Evolutionary conservation across 2,329 filamentous ascomycete species (phyloP).

Genomic region (Alternaria atra): DNA sequence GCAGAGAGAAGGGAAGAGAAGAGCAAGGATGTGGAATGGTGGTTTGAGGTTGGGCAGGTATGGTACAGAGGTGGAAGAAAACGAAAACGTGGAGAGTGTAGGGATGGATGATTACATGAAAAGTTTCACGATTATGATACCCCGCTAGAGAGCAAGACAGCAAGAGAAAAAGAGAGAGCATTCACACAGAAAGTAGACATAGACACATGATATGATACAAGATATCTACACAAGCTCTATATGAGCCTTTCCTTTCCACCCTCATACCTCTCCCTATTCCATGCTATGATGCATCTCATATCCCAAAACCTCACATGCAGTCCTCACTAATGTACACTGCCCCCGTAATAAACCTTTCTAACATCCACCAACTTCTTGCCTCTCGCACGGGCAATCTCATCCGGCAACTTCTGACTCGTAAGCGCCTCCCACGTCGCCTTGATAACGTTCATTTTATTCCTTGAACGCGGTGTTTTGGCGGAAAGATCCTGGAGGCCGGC

Average conservation of each 20-base stretch:
- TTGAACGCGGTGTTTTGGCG: conserved; percentile 80
- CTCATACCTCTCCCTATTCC: not conserved
- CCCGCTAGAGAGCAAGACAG: not conserved
- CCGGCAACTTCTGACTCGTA: conserved; percentile 82
- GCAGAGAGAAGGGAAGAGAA: too few relatives aligned
- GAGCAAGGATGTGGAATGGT: too few relatives aligned
- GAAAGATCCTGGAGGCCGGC: conserved; percentile 88
- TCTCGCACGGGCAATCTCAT: conserved; percentile 86
- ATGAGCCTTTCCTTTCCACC: not conserved
- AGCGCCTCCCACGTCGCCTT: conserved; percentile 89
- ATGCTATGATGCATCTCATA: conserved; percentile 23
- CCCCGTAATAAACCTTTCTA: conserved; percentile 95
- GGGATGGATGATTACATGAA: not conserved
- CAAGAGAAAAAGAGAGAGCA: not conserved
- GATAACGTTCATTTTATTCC: conserved; percentile 98
- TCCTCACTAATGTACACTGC: conserved; percentile 54
- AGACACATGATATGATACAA: conserved; percentile 6
- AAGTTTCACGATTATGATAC: conserved; percentile 9
- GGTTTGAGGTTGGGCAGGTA: not conserved
- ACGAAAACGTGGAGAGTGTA: not conserved
- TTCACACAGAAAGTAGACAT: not conserved
- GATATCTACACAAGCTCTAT: conserved; percentile 6
- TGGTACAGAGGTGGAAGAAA: not conserved
- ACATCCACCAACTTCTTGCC: conserved; percentile 97
- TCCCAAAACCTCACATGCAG: too few relatives aligned